Conservation (phyloP, 352 stramenopile genomes). For the Phytophthora kernoviae region DNA sequence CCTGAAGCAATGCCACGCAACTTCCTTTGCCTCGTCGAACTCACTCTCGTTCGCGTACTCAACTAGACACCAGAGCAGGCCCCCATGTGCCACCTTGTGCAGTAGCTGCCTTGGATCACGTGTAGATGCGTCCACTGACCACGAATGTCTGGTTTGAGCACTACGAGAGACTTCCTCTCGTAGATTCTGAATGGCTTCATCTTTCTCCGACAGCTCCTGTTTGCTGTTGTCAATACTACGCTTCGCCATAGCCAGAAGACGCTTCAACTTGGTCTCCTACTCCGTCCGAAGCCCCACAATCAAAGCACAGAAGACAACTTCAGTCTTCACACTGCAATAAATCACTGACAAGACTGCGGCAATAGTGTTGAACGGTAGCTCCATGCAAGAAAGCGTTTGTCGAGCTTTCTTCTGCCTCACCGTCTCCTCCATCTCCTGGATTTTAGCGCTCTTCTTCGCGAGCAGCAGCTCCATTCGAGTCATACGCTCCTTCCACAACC, state of each 20-base stretch:
- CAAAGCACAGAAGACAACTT: no score
- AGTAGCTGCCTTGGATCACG: conserved; percentile 68
- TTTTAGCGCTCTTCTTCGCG: conserved; percentile 69
- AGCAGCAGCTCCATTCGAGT: conserved; percentile 66
- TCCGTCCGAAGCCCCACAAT: no score
- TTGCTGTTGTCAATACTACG: conserved; percentile 91
- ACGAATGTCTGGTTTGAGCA: conserved; percentile 45
- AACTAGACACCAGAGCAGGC: conserved; percentile 78
- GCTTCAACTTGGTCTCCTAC: conserved; percentile 83
- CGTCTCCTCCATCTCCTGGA: conserved; percentile 82
- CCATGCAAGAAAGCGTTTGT: no score
- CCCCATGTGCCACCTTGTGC: conserved; percentile 66
- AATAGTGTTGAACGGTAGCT: no score
- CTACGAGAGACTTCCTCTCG: conserved; percentile 53
- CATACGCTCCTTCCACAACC: conserved; percentile 65
- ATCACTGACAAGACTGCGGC: no score
- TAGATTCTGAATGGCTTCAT: conserved; percentile 52
- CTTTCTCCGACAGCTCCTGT: conserved; percentile 75
- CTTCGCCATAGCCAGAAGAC: conserved; percentile 86
- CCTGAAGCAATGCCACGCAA: conserved; percentile 76
- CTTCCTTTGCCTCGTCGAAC: conserved; percentile 65
- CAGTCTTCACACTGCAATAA: no score
- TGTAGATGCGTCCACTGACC: conserved; percentile 51
- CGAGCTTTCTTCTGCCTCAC: conserved; percentile 24
- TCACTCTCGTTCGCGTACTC: conserved; percentile 80